phyloP scores from a whole-genome alignment of 331 rosid species.

The Malus hybrid region DNA sequence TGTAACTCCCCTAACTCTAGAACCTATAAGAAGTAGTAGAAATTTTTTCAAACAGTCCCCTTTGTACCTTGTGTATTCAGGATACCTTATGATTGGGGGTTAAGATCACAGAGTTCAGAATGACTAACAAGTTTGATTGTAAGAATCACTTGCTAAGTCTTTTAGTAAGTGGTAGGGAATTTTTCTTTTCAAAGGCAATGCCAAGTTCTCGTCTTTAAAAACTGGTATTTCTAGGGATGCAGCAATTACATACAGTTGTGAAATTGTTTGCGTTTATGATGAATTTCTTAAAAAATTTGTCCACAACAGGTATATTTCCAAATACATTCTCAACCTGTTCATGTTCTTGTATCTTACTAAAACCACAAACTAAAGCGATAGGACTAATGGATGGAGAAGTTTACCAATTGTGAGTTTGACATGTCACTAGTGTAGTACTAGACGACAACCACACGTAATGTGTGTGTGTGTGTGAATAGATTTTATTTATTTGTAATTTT shows the following conservation, averaged over 20 bases:
- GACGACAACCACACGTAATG: too few species aligned
- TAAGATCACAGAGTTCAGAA: not conserved
- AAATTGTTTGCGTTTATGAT: not conserved
- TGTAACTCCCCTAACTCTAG: constrained; percentile 61
- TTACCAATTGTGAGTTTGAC: too few species aligned
- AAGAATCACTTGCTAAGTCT: not conserved
- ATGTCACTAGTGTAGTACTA: too few species aligned
- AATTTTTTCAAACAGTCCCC: not conserved
- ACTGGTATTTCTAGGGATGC: not conserved
- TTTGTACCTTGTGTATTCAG: not conserved
- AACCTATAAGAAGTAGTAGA: constrained; percentile 40
- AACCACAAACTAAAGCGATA: too few species aligned
- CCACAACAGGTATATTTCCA: too few species aligned
- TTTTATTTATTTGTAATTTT: too few species aligned
- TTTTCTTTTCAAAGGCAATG: not conserved
- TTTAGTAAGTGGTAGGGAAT: not conserved
- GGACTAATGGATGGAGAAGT: too few species aligned
- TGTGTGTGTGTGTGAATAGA: too few species aligned
- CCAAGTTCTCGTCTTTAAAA: not conserved
- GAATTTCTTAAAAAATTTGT: too few species aligned
- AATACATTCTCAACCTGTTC: too few species aligned
- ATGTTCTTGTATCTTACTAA: too few species aligned
- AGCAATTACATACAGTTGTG: not conserved
- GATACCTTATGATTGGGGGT: not conserved
- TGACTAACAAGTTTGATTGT: constrained; percentile 8